Percentiles rank a stretch among this genome's conserved stretches.
phyloP scores from a whole-genome alignment of 2,329 filamentous ascomycete species.

The Orbilia brochopaga region DNA sequence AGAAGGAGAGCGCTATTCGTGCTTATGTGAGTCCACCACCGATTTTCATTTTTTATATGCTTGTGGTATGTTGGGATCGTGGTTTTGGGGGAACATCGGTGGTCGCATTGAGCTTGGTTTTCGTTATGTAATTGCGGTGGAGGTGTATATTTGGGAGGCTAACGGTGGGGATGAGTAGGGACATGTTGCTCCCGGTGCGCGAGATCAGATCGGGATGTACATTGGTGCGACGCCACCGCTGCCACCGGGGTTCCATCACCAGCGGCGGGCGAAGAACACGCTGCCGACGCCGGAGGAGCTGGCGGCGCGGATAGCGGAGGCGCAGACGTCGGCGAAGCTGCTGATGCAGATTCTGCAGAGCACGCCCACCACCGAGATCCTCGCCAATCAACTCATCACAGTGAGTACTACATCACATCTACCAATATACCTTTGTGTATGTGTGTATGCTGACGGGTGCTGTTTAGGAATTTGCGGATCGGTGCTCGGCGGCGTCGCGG shows the following conservation, averaged over 20 bases:
- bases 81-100: neutral
- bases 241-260: conserved; percentile 14
- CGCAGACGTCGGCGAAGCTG: conserved; percentile 85
- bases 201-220: conserved; percentile 30
- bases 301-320: conserved; percentile 83
- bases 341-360: conserved; percentile 90
- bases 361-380: conserved; percentile 76
- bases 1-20: conserved; percentile 50
- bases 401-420: conserved; percentile 18
- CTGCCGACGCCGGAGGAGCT: conserved; percentile 76
- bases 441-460: neutral
- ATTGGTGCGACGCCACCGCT: conserved; percentile 29
- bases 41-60: neutral
- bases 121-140: neutral
- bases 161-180: conserved; percentile 2
- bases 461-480: conserved; percentile 76
- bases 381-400: conserved; percentile 83
- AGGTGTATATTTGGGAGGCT: neutral
- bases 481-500: conserved; percentile 79
- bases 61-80: neutral
- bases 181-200: conserved; percentile 21
- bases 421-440: neutral
- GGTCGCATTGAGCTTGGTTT: neutral
- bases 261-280: conserved; percentile 53
- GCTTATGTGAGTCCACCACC: conserved; percentile 30